Evolutionary conservation across 164 flowering plant species (phyloP).

Genomic region (Vitis cinerea): DNA sequence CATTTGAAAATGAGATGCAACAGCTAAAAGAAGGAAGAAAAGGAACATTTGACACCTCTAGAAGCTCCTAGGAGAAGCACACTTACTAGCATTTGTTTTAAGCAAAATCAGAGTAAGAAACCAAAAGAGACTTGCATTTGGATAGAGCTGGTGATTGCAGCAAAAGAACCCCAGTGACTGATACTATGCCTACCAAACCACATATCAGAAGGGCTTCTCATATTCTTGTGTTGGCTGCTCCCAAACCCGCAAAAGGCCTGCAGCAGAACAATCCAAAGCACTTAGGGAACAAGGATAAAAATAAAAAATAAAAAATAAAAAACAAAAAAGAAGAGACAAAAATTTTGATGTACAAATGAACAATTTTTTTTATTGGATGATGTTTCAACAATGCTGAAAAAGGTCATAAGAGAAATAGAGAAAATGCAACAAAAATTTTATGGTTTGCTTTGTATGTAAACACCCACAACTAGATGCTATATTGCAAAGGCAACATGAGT

Average conservation of each 20-base stretch:
- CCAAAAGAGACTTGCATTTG: not conserved
- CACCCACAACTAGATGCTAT: not conserved
- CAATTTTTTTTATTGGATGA: not conserved
- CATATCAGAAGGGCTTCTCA: slow-evolving; percentile 49
- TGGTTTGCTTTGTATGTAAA: not conserved
- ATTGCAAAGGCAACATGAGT: not conserved
- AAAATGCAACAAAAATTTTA: not conserved
- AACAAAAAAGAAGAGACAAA: not conserved
- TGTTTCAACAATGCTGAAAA: not conserved
- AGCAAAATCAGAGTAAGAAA: slow-evolving; percentile 3
- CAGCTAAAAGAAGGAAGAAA: not conserved
- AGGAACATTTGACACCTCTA: slow-evolving; percentile 1
- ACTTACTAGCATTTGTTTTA: not conserved
- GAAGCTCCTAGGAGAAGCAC: not conserved
- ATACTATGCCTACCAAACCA: slow-evolving; percentile 7
- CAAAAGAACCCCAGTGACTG: not conserved
- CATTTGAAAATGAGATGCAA: not conserved
- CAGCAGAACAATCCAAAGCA: slow-evolving; percentile 10
- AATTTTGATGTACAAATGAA: not conserved
- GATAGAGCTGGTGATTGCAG: not conserved
- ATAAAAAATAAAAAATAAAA: not conserved
- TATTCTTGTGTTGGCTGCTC: slow-evolving; percentile 56
- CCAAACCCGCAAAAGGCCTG: slow-evolving; percentile 57
- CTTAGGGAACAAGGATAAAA: not conserved
- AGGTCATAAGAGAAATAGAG: not conserved